phyloP scores from a whole-genome alignment of 163 green algal species.

The Scenedesmus sp. region DNA sequence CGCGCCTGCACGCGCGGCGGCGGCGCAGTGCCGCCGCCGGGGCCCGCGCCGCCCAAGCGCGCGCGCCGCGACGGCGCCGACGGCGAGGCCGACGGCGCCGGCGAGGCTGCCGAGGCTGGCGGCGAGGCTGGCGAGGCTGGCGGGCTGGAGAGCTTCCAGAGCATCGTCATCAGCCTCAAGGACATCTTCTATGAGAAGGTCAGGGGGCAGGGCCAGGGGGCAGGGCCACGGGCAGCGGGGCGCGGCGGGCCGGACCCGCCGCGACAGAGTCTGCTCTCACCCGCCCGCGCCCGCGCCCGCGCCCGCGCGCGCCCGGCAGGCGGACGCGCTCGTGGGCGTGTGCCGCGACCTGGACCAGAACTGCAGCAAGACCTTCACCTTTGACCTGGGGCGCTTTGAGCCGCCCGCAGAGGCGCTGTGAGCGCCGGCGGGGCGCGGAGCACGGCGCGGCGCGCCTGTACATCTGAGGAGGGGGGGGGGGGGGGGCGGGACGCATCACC shows the following conservation, averaged over 20 bases:
- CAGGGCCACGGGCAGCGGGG: no score
- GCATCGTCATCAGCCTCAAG: constrained; percentile 93
- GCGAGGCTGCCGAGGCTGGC: neutral
- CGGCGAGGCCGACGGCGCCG: neutral
- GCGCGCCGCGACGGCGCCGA: neutral
- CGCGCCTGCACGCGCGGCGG: constrained; percentile 78
- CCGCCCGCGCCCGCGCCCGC: neutral
- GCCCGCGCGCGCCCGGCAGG: no score
- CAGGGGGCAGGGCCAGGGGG: constrained; percentile 77
- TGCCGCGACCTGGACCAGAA: constrained; percentile 52
- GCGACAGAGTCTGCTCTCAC: constrained; percentile 1
- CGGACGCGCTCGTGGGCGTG: constrained; percentile 63
- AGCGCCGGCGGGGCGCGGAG: no score
- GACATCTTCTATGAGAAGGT: constrained; percentile 95
- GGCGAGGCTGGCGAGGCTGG: neutral
- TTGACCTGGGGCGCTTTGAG: constrained; percentile 62
- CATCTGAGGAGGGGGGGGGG: no score
- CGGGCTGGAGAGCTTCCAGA: constrained; percentile 63
- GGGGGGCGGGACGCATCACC: no score
- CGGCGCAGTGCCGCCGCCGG: neutral
- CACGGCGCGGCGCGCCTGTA: no score
- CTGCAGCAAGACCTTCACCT: constrained; percentile 64
- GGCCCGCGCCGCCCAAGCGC: neutral
- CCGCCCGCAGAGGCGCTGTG: constrained; percentile 28
- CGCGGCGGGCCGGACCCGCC: neutral